A percentile compares a stretch with the other conserved stretches of the same genome.
These are phyloP conservation scores for Bipolaris gigantea DNA, from an alignment of 2,329 filamentous ascomycete genomes.

Conservation along the genomic window DNA sequence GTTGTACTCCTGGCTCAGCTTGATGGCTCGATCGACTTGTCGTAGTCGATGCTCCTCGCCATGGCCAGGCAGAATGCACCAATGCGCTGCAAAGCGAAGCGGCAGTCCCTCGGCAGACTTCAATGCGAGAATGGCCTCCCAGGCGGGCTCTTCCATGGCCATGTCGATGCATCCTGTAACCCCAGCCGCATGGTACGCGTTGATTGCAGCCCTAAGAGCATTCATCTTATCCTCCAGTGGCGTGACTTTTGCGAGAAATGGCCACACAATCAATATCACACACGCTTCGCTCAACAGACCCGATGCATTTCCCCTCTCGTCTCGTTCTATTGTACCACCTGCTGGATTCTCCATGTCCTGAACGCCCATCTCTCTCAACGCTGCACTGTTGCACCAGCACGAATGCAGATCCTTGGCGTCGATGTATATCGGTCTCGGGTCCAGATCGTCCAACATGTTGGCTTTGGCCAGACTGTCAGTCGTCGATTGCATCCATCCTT, in stretches of 20 bases:
- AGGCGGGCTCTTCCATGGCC: conserved; percentile 61
- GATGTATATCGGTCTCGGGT: conserved; percentile 57
- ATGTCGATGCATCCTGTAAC: conserved; percentile 62
- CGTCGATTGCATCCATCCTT: conserved; percentile 61
- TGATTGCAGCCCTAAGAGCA: conserved; percentile 52
- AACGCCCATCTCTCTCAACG: conserved; percentile 55
- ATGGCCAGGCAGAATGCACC: conserved; percentile 56
- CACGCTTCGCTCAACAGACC: conserved; percentile 59
- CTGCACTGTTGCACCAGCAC: conserved; percentile 59
- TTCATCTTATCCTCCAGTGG: conserved; percentile 53
- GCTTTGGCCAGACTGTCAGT: conserved; percentile 55
- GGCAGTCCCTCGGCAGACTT: conserved; percentile 43
- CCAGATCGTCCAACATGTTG: conserved; percentile 56
- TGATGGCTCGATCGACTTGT: conserved; percentile 57
- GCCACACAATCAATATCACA: conserved; percentile 59
- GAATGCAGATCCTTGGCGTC: conserved; percentile 62
- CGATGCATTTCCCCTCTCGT: conserved; percentile 51
- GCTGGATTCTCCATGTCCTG: conserved; percentile 52
- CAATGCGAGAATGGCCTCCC: conserved; percentile 55
- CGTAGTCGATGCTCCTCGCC: conserved; percentile 50
- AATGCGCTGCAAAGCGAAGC: conserved; percentile 59
- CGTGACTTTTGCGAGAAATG: conserved; percentile 54
- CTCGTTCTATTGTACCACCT: conserved; percentile 57
- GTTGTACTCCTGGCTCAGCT: conserved; percentile 53
- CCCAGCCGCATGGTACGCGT: conserved; percentile 54